Evolutionary conservation across 2,329 filamentous ascomycete genomes (phyloP), one percentile per base, ranked within the genome.

Genomic region (Colletotrichum tamarilloi): DNA sequence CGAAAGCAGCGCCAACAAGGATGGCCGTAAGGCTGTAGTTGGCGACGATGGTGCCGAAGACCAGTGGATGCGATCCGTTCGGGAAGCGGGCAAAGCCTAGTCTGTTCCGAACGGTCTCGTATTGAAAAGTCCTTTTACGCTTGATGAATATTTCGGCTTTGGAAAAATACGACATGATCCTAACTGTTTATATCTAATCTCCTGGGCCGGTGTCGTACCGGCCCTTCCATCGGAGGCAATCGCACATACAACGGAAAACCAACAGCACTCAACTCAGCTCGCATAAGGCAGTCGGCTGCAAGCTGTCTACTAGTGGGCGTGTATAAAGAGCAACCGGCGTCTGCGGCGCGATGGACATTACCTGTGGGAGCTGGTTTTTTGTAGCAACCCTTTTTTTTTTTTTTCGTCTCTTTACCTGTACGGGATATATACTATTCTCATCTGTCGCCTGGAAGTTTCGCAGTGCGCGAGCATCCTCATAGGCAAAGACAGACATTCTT

Each of bases 11-110:
- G 55, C 30, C 46, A 69, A 24, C 76, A 75, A 73, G 62, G 65
- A 74, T 32, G 73, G 62, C 65, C 64, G 62, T 22, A 74, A 70
- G 32, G 75, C 70, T 11, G 73, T 75, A 30, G 67, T 75, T 9
- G 70, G 74, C n/a, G 70, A 67, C 35, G 62, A 71, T n/a, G 86
- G 86, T 9, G 85, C 86, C n/a, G 87, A 88, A 74, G 86, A 88
- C 72, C 81, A 82, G 30, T 86, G 84, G 83, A 86, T 86, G 77
- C 78, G 78, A 67, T 77, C 81, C 4, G 82, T 86, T 12, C 76
- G 82, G 49, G 81, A 82, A 22, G 84, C 82, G 5, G 84, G 84
- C 49, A 85, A 84, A 75, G 76, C 77, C 16, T 83, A 58, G 77
- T 6, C 7, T 16, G 24, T 42, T 6, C 5, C 26, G 19, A 14